Evolutionary conservation across 805 yeast species (phyloP), one percentile per base, ranked within the genome.

Genomic region (Candida insectorum): DNA sequence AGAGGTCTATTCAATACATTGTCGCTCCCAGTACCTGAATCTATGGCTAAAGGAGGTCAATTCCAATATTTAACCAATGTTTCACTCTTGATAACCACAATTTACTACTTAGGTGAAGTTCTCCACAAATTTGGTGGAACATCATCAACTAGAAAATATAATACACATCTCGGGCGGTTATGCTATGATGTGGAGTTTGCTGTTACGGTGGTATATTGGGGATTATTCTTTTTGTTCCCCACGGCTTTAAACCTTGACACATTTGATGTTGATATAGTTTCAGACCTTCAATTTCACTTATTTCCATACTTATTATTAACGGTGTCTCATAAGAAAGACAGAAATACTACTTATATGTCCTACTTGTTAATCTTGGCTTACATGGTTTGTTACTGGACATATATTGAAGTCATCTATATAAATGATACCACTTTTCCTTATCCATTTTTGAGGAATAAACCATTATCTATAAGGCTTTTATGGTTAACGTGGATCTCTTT

Each of bases 201-300:
- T 15, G 58, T 55, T 13, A 47, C 50, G 6, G 36, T 41, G 12
- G 34, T 49, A 1, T 55, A 55, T 34, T 55, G 59, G 58, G 22
- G 44, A 4, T 36, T 53, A 37, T 20, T 33, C 10, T 24, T 45
- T 5, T 27, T 43, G 3, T 47, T 45, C 20, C 50, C 57, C 1
- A 12, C 26, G n/a, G 16, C 37, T 32, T 34, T 52, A 23, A 45
- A 49, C 26, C 24, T 31, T 3, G 49, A 41, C 13, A 28, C 44
- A 6, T 41, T 51, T 17, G 41, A 40, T n/a, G 47, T 53, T 7
- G 30, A 40, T 11, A 27, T 41, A 8, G 17, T 29, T 16, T 25
- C 51, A 18, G 59, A 54, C 33, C 30, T 52, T n/a, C 37, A 51
- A 32, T 47, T 53, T 23, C 60, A 55, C 33, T 29, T 49, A n/a